phyloP scores from a whole-genome alignment of 139 green algal species.

The Tetratostichococcus sp. region DNA sequence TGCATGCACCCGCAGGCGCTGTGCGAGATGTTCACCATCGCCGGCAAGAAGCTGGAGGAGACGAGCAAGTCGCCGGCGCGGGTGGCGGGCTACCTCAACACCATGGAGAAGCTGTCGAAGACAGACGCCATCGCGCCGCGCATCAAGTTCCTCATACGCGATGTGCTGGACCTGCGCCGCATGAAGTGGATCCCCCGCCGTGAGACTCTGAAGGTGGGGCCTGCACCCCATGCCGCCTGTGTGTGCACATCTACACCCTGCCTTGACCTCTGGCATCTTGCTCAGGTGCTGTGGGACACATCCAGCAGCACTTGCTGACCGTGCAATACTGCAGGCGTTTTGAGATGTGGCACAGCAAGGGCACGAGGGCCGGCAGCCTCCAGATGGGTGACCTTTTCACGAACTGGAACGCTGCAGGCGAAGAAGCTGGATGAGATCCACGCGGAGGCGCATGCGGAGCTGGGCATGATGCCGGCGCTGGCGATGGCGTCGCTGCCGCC shows the following conservation, averaged over 20 bases:
- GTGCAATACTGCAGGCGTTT: too few species aligned
- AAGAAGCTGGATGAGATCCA: conserved; percentile 90
- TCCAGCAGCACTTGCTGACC: too few species aligned
- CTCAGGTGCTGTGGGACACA: too few species aligned
- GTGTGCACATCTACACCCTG: too few species aligned
- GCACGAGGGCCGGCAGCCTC: too few species aligned
- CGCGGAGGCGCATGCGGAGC: conserved; percentile 76
- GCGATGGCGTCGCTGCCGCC: conserved; percentile 34
- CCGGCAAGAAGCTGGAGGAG: conserved; percentile 55
- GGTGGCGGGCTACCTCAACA: conserved; percentile 39
- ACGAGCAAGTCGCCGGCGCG: conserved; percentile 24
- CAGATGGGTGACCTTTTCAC: too few species aligned
- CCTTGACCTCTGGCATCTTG: too few species aligned
- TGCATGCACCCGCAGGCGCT: conserved; percentile 47
- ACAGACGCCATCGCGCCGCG: conserved; percentile 28
- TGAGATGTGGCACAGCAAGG: too few species aligned
- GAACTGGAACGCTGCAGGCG: too few species aligned
- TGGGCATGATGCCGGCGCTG: conserved; percentile 72
- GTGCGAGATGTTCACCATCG: conserved; percentile 83
- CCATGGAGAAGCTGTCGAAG: conserved; percentile 39
- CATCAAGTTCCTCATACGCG: conserved; percentile 58
- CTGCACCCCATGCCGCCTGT: too few species aligned
- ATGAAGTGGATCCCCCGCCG: conserved; percentile 40
- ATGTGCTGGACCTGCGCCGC: conserved; percentile 65
- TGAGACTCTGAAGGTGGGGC: conserved; percentile 13